phyloP scores from a whole-genome alignment of 768 basidiomycete species.

The Holtermannia corniformis region DNA sequence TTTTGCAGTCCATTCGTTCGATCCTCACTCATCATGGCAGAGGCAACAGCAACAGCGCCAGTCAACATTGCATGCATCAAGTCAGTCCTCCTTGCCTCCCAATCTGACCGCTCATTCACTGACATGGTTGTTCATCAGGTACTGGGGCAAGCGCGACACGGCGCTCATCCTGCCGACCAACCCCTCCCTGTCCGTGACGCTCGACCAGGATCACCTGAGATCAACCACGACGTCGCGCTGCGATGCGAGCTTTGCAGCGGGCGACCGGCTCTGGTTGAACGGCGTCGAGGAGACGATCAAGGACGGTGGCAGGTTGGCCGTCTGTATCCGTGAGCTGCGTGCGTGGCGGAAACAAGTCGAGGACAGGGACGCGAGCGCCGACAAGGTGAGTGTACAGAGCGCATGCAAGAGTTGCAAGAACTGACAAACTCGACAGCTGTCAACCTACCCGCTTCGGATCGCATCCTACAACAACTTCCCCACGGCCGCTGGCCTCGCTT shows the following conservation, averaged over 20 bases:
- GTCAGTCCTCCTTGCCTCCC: conserved; percentile 45
- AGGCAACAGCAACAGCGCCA: conserved; percentile 84
- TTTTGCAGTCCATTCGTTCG: no score
- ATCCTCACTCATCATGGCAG: conserved; percentile 45
- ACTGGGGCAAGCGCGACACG: conserved; percentile 98
- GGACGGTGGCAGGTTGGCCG: conserved; percentile 61
- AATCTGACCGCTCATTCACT: not conserved
- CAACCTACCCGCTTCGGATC: conserved; percentile 69
- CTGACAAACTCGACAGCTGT: conserved; percentile 47
- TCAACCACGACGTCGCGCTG: conserved; percentile 88
- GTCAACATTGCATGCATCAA: conserved; percentile 99
- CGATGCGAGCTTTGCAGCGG: conserved; percentile 56
- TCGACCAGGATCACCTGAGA: conserved; percentile 89
- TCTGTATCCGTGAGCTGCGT: conserved; percentile 82
- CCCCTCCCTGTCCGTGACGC: conserved; percentile 93
- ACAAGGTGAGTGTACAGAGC: conserved; percentile 49
- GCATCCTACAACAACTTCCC: conserved; percentile 98
- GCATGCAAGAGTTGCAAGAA: not conserved
- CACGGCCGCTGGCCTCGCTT: conserved; percentile 94
- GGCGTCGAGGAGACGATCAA: conserved; percentile 86
- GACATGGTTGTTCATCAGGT: conserved; percentile 47
- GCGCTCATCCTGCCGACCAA: conserved; percentile 93
- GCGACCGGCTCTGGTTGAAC: conserved; percentile 87
- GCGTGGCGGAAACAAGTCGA: conserved; percentile 66
- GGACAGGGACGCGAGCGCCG: conserved; percentile 53